A percentile compares a stretch with the other conserved stretches of the same genome.
phyloP scores from a whole-genome alignment of 1,139 yeast species.

The Yamadazyma buinensis region DNA sequence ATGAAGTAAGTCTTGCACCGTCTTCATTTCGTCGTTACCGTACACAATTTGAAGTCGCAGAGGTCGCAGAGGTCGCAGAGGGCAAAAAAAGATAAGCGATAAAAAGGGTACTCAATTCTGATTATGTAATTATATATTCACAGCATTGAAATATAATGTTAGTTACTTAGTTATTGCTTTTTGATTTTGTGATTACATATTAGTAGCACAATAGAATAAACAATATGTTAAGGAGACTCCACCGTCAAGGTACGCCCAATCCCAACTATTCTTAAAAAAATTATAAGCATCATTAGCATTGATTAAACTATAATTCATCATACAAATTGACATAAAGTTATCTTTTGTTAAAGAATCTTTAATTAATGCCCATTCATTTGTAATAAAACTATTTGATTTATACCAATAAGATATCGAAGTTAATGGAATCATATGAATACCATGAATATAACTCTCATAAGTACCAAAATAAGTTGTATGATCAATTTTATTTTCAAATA shows the following conservation, averaged over 20 bases:
- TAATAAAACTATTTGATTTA: conserved; percentile 62
- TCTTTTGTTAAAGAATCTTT: conserved; percentile 21
- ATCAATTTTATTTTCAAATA: conserved; percentile 80
- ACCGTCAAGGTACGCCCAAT: conserved; percentile 52
- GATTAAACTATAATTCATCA: conserved; percentile 67
- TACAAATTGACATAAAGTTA: conserved; percentile 76
- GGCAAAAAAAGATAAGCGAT: no score
- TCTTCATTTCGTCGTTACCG: no score
- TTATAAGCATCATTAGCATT: conserved; percentile 63
- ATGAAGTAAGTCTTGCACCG: conserved; percentile 1
- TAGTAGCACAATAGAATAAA: conserved; percentile 20
- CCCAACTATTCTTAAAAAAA: conserved; percentile 52
- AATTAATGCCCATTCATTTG: conserved; percentile 72
- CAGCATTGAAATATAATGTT: no score
- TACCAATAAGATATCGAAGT: conserved; percentile 78
- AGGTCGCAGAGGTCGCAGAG: no score
- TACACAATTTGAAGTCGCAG: no score
- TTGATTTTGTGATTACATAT: no score
- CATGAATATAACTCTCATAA: conserved; percentile 74
- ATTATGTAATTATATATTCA: no score
- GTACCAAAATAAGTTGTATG: conserved; percentile 60
- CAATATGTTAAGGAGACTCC: conserved; percentile 43
- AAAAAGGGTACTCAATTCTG: no score
- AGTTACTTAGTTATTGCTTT: no score
- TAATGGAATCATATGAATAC: conserved; percentile 83